Base-by-base conservation (phyloP, 805 yeast species). In the Suhomyces pyralidae region DNA sequence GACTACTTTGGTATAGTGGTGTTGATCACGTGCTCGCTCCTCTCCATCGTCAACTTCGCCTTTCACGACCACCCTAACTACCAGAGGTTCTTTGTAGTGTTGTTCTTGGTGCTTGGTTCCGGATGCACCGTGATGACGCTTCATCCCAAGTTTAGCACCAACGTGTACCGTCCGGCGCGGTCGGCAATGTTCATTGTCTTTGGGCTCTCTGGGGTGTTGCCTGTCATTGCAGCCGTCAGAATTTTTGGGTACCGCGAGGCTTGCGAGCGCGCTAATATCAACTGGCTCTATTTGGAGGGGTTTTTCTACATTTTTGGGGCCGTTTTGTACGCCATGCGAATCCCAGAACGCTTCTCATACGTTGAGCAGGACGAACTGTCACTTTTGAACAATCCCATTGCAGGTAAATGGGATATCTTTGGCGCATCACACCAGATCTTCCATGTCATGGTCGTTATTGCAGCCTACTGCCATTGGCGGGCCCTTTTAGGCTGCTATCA, bases 341-440 rank as follows among this genome's bases (percentile, higher is more conserved):
- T 88, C 32, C 97, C 97, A 0, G 97, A 91, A 64, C 74, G 87
- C 47, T 72, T 75, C 42, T 61, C 68, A 1, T 70, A 70, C 53
- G 46, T 55, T 2, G 69, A 67, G 8, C 59, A 62, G 28, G 58
- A 58, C 34, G 62, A 57, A 30, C 48, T 51, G 3, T 38, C 26
- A 5, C 52, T 60, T 40, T 46, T 58, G 7, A 48, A 36, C 6
- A 49, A 44, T 6, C 58, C 62, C 2, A 15, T 52, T 9, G 52
- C 60, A 1, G 76, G 76, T 2, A 58, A 40, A 19, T 88, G 79
- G 64, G 96, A 90, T 59, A 61, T 81, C 9, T 77, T 81, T 68
- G 96, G 96, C 1, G 87, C 88, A 58, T 86, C 96, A 6, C 97
- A 90, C 65, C 97, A 90, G 63, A 78, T 90, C 8, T 90, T 90